Evolutionary conservation across 345 rosid species (phyloP).

Genomic region (Firmiana major): DNA sequence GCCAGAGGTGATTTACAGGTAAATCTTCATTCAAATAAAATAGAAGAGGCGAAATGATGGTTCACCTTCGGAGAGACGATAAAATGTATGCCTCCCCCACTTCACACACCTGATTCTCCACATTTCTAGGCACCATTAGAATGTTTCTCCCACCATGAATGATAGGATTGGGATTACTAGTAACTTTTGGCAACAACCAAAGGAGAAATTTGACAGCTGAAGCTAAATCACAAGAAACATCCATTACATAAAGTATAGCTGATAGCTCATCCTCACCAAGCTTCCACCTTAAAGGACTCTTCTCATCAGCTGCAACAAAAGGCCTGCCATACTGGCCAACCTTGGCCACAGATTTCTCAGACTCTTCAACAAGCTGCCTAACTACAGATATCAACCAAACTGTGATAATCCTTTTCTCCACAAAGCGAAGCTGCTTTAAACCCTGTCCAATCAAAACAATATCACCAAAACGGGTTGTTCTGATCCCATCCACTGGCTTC

Average conservation of each 20-base stretch:
- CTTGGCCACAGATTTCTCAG: slow-evolving; percentile 56
- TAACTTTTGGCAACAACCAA: slow-evolving; percentile 85
- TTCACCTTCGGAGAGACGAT: slow-evolving; percentile 77
- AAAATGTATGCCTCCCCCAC: slow-evolving; percentile 78
- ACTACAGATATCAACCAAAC: slow-evolving; percentile 74
- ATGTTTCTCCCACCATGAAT: slow-evolving; percentile 72
- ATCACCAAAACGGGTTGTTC: slow-evolving; percentile 45
- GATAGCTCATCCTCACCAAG: slow-evolving; percentile 89
- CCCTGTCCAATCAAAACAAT: slow-evolving; percentile 68
- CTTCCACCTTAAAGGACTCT: slow-evolving; percentile 62
- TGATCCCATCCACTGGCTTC: slow-evolving; percentile 51
- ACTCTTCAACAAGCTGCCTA: slow-evolving; percentile 75
- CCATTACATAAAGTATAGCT: slow-evolving; percentile 66
- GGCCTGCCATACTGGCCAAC: slow-evolving; percentile 55
- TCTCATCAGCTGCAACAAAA: slow-evolving; percentile 58
- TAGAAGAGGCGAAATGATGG: not conserved
- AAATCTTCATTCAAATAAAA: slow-evolving; percentile 3
- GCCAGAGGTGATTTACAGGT: not conserved
- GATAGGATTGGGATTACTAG: slow-evolving; percentile 51
- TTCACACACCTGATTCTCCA: slow-evolving; percentile 66
- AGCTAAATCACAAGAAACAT: slow-evolving; percentile 67
- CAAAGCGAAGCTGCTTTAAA: slow-evolving; percentile 64
- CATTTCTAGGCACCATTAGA: slow-evolving; percentile 48
- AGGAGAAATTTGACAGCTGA: slow-evolving; percentile 74
- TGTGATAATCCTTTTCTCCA: slow-evolving; percentile 68